Conservation (phyloP, 495 filamentous ascomycete species). For the Podospora bellae-mahoneyi region DNA sequence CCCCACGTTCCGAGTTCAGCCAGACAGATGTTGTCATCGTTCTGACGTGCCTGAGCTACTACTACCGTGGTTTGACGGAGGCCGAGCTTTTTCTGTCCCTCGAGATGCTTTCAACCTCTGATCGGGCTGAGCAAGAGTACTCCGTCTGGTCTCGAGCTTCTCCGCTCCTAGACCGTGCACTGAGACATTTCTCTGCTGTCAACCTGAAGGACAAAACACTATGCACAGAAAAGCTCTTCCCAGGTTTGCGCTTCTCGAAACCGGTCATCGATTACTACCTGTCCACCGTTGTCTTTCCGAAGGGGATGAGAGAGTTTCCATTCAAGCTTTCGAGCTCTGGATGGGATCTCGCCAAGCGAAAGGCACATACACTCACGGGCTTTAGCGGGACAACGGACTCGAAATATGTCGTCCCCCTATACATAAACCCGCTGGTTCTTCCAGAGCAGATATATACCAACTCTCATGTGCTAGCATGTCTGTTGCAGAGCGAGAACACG, state of each 20-base stretch:
- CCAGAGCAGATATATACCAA: slow-evolving; percentile 59
- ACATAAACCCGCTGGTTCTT: slow-evolving; percentile 55
- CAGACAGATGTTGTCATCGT: slow-evolving; percentile 68
- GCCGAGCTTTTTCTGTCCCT: slow-evolving; percentile 52
- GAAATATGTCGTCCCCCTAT: slow-evolving; percentile 53
- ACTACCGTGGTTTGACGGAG: slow-evolving; percentile 59
- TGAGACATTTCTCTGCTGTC: slow-evolving; percentile 51
- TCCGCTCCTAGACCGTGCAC: slow-evolving; percentile 33
- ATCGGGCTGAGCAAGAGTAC: slow-evolving; percentile 57
- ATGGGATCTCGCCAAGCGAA: slow-evolving; percentile 60
- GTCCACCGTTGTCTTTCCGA: slow-evolving; percentile 59
- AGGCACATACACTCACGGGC: slow-evolving; percentile 53
- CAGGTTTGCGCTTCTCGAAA: slow-evolving; percentile 50
- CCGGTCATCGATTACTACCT: slow-evolving; percentile 61
- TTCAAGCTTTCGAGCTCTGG: slow-evolving; percentile 65
- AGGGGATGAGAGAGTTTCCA: slow-evolving; percentile 61
- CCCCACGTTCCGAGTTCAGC: slow-evolving; percentile 64
- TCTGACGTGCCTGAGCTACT: slow-evolving; percentile 67
- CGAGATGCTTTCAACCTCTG: slow-evolving; percentile 48
- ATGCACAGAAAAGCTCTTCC: slow-evolving; percentile 47
- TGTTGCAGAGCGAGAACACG: slow-evolving; percentile 56
- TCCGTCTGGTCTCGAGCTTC: slow-evolving; percentile 46
- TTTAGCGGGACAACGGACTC: slow-evolving; percentile 76
- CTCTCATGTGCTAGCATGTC: slow-evolving; percentile 56
- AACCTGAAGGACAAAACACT: slow-evolving; percentile 56